Evolutionary conservation across 495 filamentous ascomycete genomes (phyloP), one percentile per base, ranked within the genome.

Genomic region (Oidiodendron maius): DNA sequence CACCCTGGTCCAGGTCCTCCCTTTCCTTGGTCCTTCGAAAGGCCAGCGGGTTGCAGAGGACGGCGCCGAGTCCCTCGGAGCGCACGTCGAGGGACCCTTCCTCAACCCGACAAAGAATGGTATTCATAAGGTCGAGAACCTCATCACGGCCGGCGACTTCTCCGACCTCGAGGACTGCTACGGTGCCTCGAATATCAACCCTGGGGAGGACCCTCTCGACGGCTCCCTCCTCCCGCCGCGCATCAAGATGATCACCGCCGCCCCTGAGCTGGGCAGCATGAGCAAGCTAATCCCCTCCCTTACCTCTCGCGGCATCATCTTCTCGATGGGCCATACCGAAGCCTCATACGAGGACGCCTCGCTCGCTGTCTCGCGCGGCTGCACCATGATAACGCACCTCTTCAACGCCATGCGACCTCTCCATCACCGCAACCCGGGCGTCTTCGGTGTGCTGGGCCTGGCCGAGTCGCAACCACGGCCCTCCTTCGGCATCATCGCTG

Each of bases 361-460:
- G 1, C 64, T 64, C 3, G 86, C 85, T 12, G 76, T 89, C 1
- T 61, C 66, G n/a, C 64, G 75, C 17, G 88, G 88, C 36, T 86
- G 84, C 1, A 87, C 72, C 23, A 91, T 89, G 86, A 79, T 94
- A 26, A 95, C 89, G 1, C 89, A 95, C 58, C 72, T 94, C 2
- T 95, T 93, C 74, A 94, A 95, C 59, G 89, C 87, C 13, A 94
- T 94, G 87, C 76, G 80, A 4, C 86, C 85, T 13, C 79, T 91
- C 6, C 85, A 89, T 61, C 87, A 91, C 70, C 83, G 88, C 30
- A 84, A 90, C 61, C 87, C 88, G 0, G 87, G 88, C 35, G 77
- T 91, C 54, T 90, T 91, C 59, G 88, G 89, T 17, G 71, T 90
- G 0, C 65, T 95, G 0, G 80, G 79, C 15, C 52, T 56, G 4